Evolutionary conservation across 2,329 filamentous ascomycete species (phyloP), one percentile per base, ranked within the genome.

Genomic region (Botrytis aclada): DNA sequence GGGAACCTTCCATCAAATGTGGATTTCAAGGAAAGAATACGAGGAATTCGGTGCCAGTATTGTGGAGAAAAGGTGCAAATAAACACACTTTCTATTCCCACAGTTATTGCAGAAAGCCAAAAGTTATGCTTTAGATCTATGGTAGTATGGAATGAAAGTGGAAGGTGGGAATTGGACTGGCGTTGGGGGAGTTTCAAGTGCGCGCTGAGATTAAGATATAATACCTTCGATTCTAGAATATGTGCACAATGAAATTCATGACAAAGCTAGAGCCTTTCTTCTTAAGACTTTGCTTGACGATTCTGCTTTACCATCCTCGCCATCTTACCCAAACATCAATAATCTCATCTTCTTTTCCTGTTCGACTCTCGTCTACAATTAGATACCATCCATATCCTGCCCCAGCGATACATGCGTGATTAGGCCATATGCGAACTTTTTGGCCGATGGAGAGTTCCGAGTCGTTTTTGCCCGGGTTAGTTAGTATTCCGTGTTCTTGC

Each of bases 1-100:
- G 84, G 97, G 97, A 16, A 97, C 95, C 22, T 99, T 99, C 84
- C 96, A 99, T 84, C 96, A 99, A 85, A 95, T 99, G 92, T 99
- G 96, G 96, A 97, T 99, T 78, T 95, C 92, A 37, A 93, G 90
- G 83, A 97, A 97, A 86, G 96, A 99, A 85, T 98, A 98, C 79
- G 94, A 98, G 76, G 97, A 99, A 86, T 95, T 97, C 82, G 96
- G 96, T 2, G 86, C 90, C 9, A 89, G 89, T 76, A 95, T 98
- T 78, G 93, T 98, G 62, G 95, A 98, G 86, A 98, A 97, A 88
- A 88, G 95, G 79, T 98, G 95, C 88, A 97, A 97, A 85, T 98
- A 80, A 84, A 51, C n/a, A 29, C 14, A 34, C 56, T 64, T 73
- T 10, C 16, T 34, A 34, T 60, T 47, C 20, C 22, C 20, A 69